Evolutionary conservation across 176 grass and related monocot species (phyloP).

Genomic region (Hyparrhenia diplandra): DNA sequence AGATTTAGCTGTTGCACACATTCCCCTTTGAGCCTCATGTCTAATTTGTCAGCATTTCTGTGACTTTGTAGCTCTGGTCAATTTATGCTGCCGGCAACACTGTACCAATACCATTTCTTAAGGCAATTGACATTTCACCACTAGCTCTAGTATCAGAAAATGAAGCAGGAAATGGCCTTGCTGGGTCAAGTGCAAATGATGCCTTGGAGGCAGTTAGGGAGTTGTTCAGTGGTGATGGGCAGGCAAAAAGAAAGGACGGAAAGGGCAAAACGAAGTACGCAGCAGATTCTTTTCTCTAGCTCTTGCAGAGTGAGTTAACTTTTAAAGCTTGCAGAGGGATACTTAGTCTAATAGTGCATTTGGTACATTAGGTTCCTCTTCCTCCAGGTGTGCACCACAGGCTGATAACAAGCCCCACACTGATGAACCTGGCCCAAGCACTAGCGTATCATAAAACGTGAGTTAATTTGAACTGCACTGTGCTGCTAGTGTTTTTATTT

Average conservation of each 20-base stretch:
- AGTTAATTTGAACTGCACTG: slow-evolving; percentile 14
- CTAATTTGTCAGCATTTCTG: not conserved
- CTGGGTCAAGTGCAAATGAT: slow-evolving; percentile 55
- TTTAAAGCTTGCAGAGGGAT: slow-evolving; percentile 1
- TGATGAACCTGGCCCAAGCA: slow-evolving; percentile 96
- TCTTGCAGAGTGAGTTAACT: not conserved
- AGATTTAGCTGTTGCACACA: not conserved
- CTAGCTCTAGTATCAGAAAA: slow-evolving; percentile 93
- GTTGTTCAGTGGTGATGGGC: slow-evolving; percentile 94
- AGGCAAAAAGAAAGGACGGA: slow-evolving; percentile 96
- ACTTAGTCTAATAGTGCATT: slow-evolving; percentile 27
- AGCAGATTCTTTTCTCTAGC: not conserved
- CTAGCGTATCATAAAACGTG: slow-evolving; percentile 94
- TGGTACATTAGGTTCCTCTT: slow-evolving; percentile 58
- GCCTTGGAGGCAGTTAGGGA: slow-evolving; percentile 93
- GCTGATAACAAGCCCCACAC: slow-evolving; percentile 79
- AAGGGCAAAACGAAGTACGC: slow-evolving; percentile 84
- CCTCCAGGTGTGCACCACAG: slow-evolving; percentile 83
- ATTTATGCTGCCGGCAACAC: slow-evolving; percentile 97
- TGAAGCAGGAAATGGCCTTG: slow-evolving; percentile 52
- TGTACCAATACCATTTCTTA: slow-evolving; percentile 93
- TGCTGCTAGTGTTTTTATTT: not conserved
- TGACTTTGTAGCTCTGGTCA: slow-evolving; percentile 72
- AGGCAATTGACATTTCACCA: slow-evolving; percentile 93
- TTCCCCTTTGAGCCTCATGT: not conserved